These are phyloP conservation scores for Saturnispora sekii DNA, from an alignment of 805 yeast species.

Conservation along the genomic window DNA sequence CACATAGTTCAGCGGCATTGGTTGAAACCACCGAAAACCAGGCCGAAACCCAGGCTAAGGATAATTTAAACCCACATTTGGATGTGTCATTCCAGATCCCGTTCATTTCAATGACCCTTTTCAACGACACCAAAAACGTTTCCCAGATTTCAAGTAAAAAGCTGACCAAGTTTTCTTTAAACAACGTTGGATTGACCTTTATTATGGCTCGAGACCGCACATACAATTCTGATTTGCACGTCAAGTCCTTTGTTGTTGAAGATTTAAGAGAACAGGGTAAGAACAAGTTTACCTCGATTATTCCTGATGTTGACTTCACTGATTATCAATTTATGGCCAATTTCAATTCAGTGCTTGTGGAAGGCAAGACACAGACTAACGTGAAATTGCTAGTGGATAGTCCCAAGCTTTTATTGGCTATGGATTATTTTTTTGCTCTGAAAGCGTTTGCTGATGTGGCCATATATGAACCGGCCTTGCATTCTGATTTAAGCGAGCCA, in stretches of 20 bases:
- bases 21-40: not conserved
- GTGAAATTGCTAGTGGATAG: constrained; percentile 61
- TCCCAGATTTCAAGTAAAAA: constrained; percentile 30
- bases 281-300: constrained; percentile 69
- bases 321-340: constrained; percentile 64
- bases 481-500: constrained; percentile 10
- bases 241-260: constrained; percentile 65
- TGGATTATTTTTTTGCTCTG: constrained; percentile 76
- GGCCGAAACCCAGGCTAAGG: not conserved
- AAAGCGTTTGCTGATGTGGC: constrained; percentile 54
- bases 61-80: constrained; percentile 14
- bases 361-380: constrained; percentile 27
- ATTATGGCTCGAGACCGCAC: constrained; percentile 44
- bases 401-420: constrained; percentile 71
- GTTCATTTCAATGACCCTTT: constrained; percentile 49
- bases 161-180: constrained; percentile 50
- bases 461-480: constrained; percentile 17
- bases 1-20: not conserved
- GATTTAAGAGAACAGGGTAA: constrained; percentile 57
- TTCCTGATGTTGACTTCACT: constrained; percentile 57
- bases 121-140: constrained; percentile 37
- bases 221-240: constrained; percentile 48
- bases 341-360: constrained; percentile 29
- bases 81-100: constrained; percentile 53
- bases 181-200: constrained; percentile 44